Percentiles rank a stretch among this genome's conserved stretches.
Evolutionary conservation across 257 asterid genomes (phyloP).

Genomic region (Lycium barbarum): DNA sequence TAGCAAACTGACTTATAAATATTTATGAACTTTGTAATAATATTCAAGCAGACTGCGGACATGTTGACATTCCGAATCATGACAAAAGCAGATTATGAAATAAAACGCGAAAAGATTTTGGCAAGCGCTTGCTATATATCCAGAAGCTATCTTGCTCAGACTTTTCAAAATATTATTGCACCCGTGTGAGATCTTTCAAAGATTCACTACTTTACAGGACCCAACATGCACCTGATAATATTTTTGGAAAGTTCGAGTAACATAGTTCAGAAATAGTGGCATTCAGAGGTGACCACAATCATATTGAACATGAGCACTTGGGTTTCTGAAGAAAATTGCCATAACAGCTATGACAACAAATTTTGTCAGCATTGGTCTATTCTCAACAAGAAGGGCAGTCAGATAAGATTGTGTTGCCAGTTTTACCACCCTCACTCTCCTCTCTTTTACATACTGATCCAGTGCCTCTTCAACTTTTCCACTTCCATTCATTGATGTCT

Average conservation of each 20-base stretch:
- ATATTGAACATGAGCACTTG: constrained; percentile 33
- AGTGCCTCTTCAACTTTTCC: constrained; percentile 25
- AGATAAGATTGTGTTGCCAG: constrained; percentile 44
- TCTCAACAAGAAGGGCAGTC: constrained; percentile 32
- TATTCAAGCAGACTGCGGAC: background rate
- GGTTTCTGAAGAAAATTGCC: constrained; percentile 29
- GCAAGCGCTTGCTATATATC: too few species aligned
- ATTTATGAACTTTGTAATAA: background rate
- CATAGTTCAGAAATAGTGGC: background rate
- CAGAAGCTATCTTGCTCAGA: too few species aligned
- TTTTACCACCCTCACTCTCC: constrained; percentile 42
- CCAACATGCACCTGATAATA: too few species aligned
- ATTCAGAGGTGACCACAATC: constrained; percentile 42
- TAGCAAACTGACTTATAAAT: background rate
- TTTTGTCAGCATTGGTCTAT: constrained; percentile 16
- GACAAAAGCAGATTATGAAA: too few species aligned
- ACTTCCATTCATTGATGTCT: background rate
- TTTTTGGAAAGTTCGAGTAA: too few species aligned
- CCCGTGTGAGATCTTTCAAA: too few species aligned
- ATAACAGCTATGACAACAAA: constrained; percentile 23
- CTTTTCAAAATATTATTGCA: too few species aligned
- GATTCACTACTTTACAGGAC: too few species aligned
- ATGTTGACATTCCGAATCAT: background rate
- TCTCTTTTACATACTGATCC: constrained; percentile 44
- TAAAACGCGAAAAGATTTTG: too few species aligned